Percentiles rank a stretch among this genome's conserved stretches.
Conservation (phyloP, 495 filamentous ascomycete species). For the Hypoxylon crocopeplum region DNA sequence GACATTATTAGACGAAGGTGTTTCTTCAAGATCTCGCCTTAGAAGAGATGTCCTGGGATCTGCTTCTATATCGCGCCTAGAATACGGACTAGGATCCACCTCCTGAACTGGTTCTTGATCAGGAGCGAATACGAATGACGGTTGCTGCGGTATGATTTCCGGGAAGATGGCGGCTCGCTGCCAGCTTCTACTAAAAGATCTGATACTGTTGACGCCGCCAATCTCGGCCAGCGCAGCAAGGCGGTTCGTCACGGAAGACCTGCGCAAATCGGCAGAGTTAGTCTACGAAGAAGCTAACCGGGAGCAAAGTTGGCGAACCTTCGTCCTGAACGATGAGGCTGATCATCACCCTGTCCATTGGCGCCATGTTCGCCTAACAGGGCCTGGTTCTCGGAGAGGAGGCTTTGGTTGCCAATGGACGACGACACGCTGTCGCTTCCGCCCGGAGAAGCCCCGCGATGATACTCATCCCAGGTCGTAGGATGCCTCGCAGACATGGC, state of each 20-base stretch:
- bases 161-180: slow-evolving; percentile 87
- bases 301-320: slow-evolving; percentile 34
- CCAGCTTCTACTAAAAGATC: slow-evolving; percentile 95
- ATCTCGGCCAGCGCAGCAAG: slow-evolving; percentile 73
- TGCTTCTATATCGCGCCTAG: slow-evolving; percentile 44
- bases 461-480: slow-evolving; percentile 61
- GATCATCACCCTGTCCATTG: slow-evolving; percentile 40
- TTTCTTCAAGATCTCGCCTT: slow-evolving; percentile 48
- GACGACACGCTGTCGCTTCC: slow-evolving; percentile 48
- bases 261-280: slow-evolving; percentile 33
- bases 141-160: slow-evolving; percentile 79
- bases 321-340: slow-evolving; percentile 46
- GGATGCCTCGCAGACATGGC: slow-evolving; percentile 50
- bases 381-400: slow-evolving; percentile 48
- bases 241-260: slow-evolving; percentile 78
- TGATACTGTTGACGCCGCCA: slow-evolving; percentile 90
- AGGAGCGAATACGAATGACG: slow-evolving; percentile 68
- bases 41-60: slow-evolving; percentile 48
- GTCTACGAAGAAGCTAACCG: neutral
- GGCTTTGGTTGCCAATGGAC: slow-evolving; percentile 44
- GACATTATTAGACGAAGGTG: slow-evolving; percentile 27
- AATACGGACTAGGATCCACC: slow-evolving; percentile 32
- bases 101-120: slow-evolving; percentile 50
- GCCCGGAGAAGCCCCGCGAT: slow-evolving; percentile 40
- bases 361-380: slow-evolving; percentile 47